phyloP scores from a whole-genome alignment of 202 grass and related monocot genomes.

The Setaria italica region DNA sequence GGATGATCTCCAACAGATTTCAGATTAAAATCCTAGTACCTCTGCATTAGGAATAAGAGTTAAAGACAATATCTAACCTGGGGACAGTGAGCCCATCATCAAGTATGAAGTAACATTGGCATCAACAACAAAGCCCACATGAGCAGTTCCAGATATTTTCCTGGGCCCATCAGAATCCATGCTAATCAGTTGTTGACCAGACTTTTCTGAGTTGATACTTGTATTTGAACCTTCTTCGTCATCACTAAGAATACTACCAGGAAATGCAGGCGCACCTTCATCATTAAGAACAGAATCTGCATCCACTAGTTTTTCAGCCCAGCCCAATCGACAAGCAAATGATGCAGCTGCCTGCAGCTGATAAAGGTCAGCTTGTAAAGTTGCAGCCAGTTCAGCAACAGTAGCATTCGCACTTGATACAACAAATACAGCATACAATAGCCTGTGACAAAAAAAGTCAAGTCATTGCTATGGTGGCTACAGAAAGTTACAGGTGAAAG shows the following conservation, averaged over 20 bases:
- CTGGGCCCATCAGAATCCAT: conserved; percentile 66
- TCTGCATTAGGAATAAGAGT: conserved; percentile 41
- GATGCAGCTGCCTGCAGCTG: conserved; percentile 93
- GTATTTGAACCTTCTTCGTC: conserved; percentile 93
- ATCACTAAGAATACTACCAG: conserved; percentile 84
- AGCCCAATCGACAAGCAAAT: conserved; percentile 93
- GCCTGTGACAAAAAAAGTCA: conserved; percentile 57
- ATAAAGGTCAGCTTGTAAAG: conserved; percentile 88
- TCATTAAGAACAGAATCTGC: conserved; percentile 72
- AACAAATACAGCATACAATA: conserved; percentile 98
- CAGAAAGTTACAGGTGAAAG: conserved; percentile 36
- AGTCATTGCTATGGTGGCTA: conserved; percentile 40
- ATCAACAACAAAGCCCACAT: conserved; percentile 97
- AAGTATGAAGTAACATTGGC: conserved; percentile 99
- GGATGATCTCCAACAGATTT: conserved; percentile 37
- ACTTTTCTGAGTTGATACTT: conserved; percentile 89
- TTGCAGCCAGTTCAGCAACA: conserved; percentile 94
- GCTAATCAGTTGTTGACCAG: conserved; percentile 56
- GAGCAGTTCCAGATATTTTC: conserved; percentile 68
- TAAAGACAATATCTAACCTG: conserved; percentile 61
- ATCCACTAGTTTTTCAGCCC: conserved; percentile 92
- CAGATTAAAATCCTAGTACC: conserved; percentile 37
- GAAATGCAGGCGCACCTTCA: conserved; percentile 52
- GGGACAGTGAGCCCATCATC: conserved; percentile 98
- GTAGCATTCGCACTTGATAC: conserved; percentile 97